These are phyloP conservation scores for Termitomyces sp. DNA, from an alignment of 768 basidiomycete genomes.

Conservation along the genomic window DNA sequence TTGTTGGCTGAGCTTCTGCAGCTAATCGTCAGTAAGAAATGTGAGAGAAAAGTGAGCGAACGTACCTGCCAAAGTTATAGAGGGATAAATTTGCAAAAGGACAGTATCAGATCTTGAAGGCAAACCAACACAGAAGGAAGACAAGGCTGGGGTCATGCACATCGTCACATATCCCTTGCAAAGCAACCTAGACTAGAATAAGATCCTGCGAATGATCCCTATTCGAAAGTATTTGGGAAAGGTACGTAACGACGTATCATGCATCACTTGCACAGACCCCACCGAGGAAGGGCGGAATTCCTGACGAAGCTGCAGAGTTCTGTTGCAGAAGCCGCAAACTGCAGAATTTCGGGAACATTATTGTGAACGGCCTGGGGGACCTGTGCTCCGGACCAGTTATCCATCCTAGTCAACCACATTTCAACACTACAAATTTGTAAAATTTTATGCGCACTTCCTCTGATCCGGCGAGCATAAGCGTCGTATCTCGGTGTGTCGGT, in stretches of 20 bases:
- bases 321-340: slow-evolving; percentile 70
- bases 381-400: slow-evolving; percentile 73
- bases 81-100: slow-evolving; percentile 54
- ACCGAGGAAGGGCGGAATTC: slow-evolving; percentile 32
- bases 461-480: slow-evolving; percentile 11
- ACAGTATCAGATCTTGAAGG: slow-evolving; percentile 66
- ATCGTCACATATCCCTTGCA: slow-evolving; percentile 66
- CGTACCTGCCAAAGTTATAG: slow-evolving; percentile 51
- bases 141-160: slow-evolving; percentile 62
- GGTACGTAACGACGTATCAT: slow-evolving; percentile 55
- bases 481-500: slow-evolving; percentile 13
- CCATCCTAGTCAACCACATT: slow-evolving; percentile 67
- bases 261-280: slow-evolving; percentile 45
- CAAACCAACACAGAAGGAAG: slow-evolving; percentile 71
- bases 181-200: slow-evolving; percentile 67
- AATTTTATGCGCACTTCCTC: slow-evolving; percentile 48
- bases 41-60: slow-evolving; percentile 2
- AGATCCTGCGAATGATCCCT: slow-evolving; percentile 74
- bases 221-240: slow-evolving; percentile 55
- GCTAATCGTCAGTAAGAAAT: slow-evolving; percentile 7
- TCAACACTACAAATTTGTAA: slow-evolving; percentile 50
- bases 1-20: slow-evolving; percentile 71
- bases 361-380: slow-evolving; percentile 76
- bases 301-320: slow-evolving; percentile 57
- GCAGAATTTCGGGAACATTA: slow-evolving; percentile 76